Percentiles rank a stretch among this genome's conserved stretches.
phyloP scores from a whole-genome alignment of 1,284 basidiomycete species.

The Malassezia arunalokei region DNA sequence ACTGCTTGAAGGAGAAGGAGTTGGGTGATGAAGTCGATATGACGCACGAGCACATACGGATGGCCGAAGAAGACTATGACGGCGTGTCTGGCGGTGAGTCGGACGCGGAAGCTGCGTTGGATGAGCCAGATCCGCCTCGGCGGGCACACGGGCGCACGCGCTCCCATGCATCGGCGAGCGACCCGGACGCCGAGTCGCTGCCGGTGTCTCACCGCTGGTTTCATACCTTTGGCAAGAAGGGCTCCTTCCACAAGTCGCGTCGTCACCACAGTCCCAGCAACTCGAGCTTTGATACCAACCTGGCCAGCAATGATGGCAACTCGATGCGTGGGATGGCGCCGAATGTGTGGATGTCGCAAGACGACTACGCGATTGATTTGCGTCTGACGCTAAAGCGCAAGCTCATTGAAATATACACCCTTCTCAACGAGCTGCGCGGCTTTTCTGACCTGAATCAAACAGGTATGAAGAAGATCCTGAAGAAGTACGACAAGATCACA shows the following conservation, averaged over 20 bases:
- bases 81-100: slow-evolving; percentile 53
- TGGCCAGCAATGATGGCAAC: slow-evolving; percentile 19
- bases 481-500: slow-evolving; percentile 97
- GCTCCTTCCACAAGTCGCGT: slow-evolving; percentile 2
- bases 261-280: not conserved
- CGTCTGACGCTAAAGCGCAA: slow-evolving; percentile 81
- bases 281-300: slow-evolving; percentile 9
- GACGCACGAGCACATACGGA: slow-evolving; percentile 28
- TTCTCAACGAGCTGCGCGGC: slow-evolving; percentile 64
- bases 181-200: slow-evolving; percentile 2
- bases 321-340: slow-evolving; percentile 12
- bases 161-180: slow-evolving; percentile 1
- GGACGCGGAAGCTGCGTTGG: slow-evolving; percentile 50
- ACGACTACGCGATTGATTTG: slow-evolving; percentile 75
- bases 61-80: slow-evolving; percentile 26
- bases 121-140: slow-evolving; percentile 45
- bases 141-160: not conserved
- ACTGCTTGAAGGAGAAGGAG: slow-evolving; percentile 55
- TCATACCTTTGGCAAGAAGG: slow-evolving; percentile 9
- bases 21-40: slow-evolving; percentile 22
- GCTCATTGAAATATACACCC: slow-evolving; percentile 75
- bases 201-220: slow-evolving; percentile 8
- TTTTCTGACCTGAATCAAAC: slow-evolving; percentile 88
- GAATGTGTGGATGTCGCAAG: slow-evolving; percentile 60
- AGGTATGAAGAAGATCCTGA: slow-evolving; percentile 89